These are phyloP conservation scores for Neurospora crassa DNA, from an alignment of 2,329 filamentous ascomycete species.

Conservation along the genomic window DNA sequence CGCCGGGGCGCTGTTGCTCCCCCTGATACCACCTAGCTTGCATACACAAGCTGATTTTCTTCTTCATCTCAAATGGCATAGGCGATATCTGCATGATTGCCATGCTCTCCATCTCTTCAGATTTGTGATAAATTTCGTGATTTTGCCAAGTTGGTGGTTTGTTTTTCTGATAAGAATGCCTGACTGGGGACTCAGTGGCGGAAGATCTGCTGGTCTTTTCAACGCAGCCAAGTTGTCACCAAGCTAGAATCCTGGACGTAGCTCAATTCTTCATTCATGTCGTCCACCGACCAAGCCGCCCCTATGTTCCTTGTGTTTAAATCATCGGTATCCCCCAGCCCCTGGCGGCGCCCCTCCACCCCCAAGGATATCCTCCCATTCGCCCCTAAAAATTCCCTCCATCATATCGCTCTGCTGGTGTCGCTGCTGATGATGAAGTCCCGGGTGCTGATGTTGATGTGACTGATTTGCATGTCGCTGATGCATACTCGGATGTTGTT, in stretches of 20 bases:
- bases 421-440: conserved; percentile 22
- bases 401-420: conserved; percentile 34
- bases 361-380: conserved; percentile 39
- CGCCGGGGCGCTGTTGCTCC: not conserved
- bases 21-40: not conserved
- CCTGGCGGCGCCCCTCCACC: not conserved
- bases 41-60: not conserved
- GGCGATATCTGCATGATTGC: not conserved
- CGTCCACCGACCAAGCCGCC: not conserved
- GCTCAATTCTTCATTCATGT: not conserved
- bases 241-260: not conserved
- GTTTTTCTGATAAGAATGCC: not conserved
- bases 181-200: not conserved
- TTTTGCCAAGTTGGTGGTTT: not conserved
- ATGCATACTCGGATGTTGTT: conserved; percentile 6
- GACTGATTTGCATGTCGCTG: conserved; percentile 20
- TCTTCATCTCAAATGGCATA: not conserved
- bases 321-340: not conserved
- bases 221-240: not conserved
- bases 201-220: not conserved
- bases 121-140: not conserved
- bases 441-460: conserved; percentile 23
- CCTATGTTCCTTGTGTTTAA: not conserved
- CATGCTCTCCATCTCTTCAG: too few species aligned
- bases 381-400: conserved; percentile 38